Conservation (phyloP, 2,329 filamentous ascomycete genomes). For the Neonectria sp. region DNA sequence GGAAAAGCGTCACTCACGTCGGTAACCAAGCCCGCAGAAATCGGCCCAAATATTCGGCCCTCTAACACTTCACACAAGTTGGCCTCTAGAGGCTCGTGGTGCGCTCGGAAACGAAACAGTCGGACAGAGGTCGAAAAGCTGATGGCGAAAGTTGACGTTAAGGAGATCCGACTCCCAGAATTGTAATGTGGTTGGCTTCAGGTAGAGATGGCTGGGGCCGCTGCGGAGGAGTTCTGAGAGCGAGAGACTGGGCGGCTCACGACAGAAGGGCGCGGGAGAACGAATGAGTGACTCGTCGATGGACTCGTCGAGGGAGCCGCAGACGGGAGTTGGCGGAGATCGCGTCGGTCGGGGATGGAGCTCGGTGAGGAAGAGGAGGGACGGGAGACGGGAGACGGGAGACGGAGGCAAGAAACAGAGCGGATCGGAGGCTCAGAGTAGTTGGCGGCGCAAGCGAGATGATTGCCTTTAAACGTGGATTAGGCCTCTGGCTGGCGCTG, state of each 20-base stretch:
- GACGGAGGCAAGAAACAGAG: conserved; percentile 47
- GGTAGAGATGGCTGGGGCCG: conserved; percentile 36
- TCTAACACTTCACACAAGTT: conserved; percentile 45
- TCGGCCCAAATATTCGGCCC: conserved; percentile 44
- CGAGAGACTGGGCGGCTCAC: conserved; percentile 17
- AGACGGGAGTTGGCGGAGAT: conserved; percentile 43
- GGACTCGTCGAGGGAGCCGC: conserved; percentile 32
- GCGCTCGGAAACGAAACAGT: conserved; percentile 36
- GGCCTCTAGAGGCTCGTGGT: conserved; percentile 46
- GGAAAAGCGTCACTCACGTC: conserved; percentile 45
- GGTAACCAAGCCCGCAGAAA: conserved; percentile 39
- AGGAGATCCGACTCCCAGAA: conserved; percentile 37
- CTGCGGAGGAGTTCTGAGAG: conserved; percentile 33
- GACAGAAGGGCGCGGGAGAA: conserved; percentile 21
- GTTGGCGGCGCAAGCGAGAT: conserved; percentile 67
- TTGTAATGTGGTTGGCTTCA: conserved; percentile 41
- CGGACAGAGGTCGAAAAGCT: conserved; percentile 27
- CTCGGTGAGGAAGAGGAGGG: conserved; percentile 48
- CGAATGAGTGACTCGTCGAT: conserved; percentile 37
- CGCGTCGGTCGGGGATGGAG: conserved; percentile 49
- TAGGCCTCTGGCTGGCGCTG: conserved; percentile 53
- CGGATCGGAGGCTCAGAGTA: conserved; percentile 63
- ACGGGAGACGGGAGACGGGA: conserved; percentile 38
- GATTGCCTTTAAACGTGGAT: conserved; percentile 62
- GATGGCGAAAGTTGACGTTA: conserved; percentile 31